Conservation (phyloP, 2,329 filamentous ascomycete genomes). For the Aspergillus phoenicis region DNA sequence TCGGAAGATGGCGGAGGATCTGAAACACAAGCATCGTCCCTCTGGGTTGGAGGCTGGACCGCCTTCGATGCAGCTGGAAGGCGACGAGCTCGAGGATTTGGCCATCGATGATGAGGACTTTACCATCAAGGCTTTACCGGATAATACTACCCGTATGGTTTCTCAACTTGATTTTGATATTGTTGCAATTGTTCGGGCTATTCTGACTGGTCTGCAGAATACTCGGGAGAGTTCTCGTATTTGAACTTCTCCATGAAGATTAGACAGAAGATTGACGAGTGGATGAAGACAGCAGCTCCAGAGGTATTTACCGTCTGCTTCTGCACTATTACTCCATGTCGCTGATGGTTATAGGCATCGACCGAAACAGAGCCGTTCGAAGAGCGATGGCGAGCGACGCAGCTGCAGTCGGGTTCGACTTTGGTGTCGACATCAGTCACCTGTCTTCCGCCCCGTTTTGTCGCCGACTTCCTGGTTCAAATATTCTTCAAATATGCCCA, state of each 20-base stretch:
- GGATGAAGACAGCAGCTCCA: conserved; percentile 43
- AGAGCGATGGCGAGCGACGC: conserved; percentile 47
- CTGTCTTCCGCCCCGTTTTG: conserved; percentile 47
- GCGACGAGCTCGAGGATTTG: conserved; percentile 43
- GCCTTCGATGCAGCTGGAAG: conserved; percentile 34
- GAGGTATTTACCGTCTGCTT: conserved; percentile 29
- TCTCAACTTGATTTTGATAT: not conserved
- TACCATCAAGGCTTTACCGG: conserved; percentile 42
- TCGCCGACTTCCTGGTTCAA: conserved; percentile 47
- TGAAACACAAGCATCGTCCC: conserved; percentile 42
- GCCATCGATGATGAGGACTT: conserved; percentile 47
- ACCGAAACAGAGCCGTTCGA: conserved; percentile 44
- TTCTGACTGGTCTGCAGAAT: conserved; percentile 34
- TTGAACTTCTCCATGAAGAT: conserved; percentile 50
- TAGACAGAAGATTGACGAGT: conserved; percentile 46
- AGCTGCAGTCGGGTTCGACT: conserved; percentile 45
- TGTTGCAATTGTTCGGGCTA: not conserved
- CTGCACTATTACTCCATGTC: not conserved
- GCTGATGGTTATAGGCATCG: conserved; percentile 31
- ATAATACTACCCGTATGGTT: conserved; percentile 44
- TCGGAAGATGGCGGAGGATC: conserved; percentile 47
- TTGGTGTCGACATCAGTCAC: conserved; percentile 41
- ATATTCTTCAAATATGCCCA: conserved; percentile 49
- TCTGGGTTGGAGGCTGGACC: conserved; percentile 28
- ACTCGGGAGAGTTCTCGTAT: conserved; percentile 50